Evolutionary conservation across 2,329 filamentous ascomycete genomes (phyloP).

Genomic region (Incumbomyces delicatus): DNA sequence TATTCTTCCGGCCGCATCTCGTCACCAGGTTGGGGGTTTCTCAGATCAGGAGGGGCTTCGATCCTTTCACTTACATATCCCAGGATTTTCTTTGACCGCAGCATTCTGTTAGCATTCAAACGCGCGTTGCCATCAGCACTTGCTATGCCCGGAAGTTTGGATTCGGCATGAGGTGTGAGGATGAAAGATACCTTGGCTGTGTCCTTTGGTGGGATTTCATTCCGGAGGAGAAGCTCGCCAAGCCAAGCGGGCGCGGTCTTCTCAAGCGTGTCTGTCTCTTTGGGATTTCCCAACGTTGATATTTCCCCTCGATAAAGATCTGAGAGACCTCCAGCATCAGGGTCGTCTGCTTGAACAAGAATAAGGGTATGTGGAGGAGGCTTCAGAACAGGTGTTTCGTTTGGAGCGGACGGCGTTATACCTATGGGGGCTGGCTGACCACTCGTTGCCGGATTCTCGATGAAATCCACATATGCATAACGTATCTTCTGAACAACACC

Average conservation of each 20-base stretch:
- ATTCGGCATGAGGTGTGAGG: conserved; percentile 57
- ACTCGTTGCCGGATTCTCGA: conserved; percentile 26
- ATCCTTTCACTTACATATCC: conserved; percentile 88
- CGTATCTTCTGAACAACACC: conserved; percentile 38
- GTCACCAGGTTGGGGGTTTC: neutral
- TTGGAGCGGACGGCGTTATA: conserved; percentile 34
- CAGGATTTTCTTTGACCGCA: conserved; percentile 88
- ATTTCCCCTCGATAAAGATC: conserved; percentile 90
- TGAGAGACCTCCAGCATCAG: conserved; percentile 55
- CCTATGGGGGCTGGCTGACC: conserved; percentile 28
- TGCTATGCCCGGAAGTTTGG: conserved; percentile 63
- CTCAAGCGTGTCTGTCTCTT: conserved; percentile 72
- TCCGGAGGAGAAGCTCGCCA: conserved; percentile 75
- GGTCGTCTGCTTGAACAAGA: conserved; percentile 56
- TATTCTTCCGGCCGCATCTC: conserved; percentile 65
- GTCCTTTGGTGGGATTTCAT: conserved; percentile 77
- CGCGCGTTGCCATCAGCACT: conserved; percentile 72
- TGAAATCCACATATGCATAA: conserved; percentile 36
- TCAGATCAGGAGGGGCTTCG: conserved; percentile 45
- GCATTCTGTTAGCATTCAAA: conserved; percentile 92
- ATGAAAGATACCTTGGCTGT: conserved; percentile 93
- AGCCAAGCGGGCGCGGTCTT: conserved; percentile 85
- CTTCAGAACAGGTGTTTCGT: conserved; percentile 35
- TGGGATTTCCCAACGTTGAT: conserved; percentile 53
- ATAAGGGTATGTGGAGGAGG: conserved; percentile 46